Base-by-base conservation (phyloP, 2,329 filamentous ascomycete genomes). In the Chalara sp. region DNA sequence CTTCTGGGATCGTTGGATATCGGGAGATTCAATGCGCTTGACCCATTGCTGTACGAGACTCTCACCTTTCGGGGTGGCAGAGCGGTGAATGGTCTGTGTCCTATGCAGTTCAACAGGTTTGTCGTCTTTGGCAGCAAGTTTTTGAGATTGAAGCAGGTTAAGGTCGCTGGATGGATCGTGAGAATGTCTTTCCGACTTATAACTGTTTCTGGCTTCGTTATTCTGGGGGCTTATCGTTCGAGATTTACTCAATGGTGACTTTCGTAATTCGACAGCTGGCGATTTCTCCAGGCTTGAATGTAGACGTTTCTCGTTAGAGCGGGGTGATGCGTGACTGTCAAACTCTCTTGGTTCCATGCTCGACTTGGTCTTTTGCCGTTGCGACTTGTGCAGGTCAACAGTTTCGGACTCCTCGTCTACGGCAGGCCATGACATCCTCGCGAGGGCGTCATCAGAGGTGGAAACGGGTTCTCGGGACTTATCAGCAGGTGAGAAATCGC, bases 331-430 rank as follows among this genome's bases (percentile, higher is more conserved):
- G 21, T 21, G 21, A 21, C 21, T 21, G 21, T 21, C 21, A 21
- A 21, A 21, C 21, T 21, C 21, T 37, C 35, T 8, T 2, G 8
- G 35, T 45, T 54, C 53, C 31, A 47, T 50, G 12, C 44, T 32
- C n/a, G 50, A 52, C 10, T 50, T 47, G 46, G 53, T 45, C 40
- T 50, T 61, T 8, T 51, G 51, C 50, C 56, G 52, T 35, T 60
- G 61, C 10, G 53, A 55, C 47, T 51, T 66, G 53, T 77, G 67
- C 48, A 73, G 64, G 50, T 70, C 66, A 50, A 69, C 64, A 47
- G 66, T 69, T 46, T 71, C 72, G 51, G 69, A 68, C 49, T 72
- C 70, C 61, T 78, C 74, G 57, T 76, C 67, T 8, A 70, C 61
- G n/a, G 64, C 53, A 55, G 71, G 63, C 63, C 65, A 68, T 6